Conservation (phyloP, 2,329 filamentous ascomycete genomes). For the Pyrenochaeta sp. region DNA sequence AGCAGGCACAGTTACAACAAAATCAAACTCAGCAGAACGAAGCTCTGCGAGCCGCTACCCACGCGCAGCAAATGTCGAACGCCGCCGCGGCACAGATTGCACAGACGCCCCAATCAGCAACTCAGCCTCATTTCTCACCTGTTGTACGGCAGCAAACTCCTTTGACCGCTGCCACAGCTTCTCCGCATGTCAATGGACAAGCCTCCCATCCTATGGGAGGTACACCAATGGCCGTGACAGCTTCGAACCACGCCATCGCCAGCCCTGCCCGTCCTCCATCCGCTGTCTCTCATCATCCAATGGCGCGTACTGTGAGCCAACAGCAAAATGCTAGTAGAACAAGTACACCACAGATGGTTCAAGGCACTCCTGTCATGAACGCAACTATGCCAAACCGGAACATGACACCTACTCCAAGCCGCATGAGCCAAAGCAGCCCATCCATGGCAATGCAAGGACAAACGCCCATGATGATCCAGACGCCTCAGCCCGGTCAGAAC, state of each 20-base stretch:
- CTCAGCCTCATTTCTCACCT: conserved; percentile 72
- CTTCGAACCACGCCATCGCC: conserved; percentile 49
- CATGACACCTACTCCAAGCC: conserved; percentile 49
- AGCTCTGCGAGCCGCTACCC: conserved; percentile 46
- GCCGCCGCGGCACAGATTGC: conserved; percentile 33
- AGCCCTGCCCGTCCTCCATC: conserved; percentile 51
- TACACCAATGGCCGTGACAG: conserved; percentile 55
- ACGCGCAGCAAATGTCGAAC: conserved; percentile 43
- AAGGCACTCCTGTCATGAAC: conserved; percentile 51
- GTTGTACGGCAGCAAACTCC: conserved; percentile 57
- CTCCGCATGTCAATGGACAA: conserved; percentile 49
- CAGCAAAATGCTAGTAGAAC: conserved; percentile 50
- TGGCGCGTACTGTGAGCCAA: conserved; percentile 50
- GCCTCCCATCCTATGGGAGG: conserved; percentile 51
- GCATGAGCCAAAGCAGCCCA: conserved; percentile 50
- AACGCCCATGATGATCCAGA: conserved; percentile 50
- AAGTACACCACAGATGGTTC: conserved; percentile 50
- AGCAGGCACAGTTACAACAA: conserved; percentile 26
- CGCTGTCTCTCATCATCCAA: conserved; percentile 48
- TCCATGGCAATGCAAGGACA: conserved; percentile 43
- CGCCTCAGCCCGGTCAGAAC: conserved; percentile 41
- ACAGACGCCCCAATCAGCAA: conserved; percentile 61
- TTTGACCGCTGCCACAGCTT: conserved; percentile 53
- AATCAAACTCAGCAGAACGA: conserved; percentile 42
- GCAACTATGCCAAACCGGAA: conserved; percentile 48